Evolutionary conservation across 768 basidiomycete genomes (phyloP), one percentile per base, ranked within the genome.

Genomic region (Suillus variegatus): DNA sequence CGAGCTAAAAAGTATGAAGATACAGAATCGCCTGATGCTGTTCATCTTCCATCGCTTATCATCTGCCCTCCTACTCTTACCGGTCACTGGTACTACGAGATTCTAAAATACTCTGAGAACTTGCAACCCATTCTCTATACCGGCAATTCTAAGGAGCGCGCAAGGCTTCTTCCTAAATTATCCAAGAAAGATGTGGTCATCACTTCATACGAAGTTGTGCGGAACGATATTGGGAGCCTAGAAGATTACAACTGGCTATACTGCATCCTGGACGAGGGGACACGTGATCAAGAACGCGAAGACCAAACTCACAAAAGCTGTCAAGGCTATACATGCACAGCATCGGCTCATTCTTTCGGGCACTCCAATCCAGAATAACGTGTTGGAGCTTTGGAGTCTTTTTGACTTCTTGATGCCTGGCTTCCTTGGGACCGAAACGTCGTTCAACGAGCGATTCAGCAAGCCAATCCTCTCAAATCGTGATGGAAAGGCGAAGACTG

Each of bases 361-460:
- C 44, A 99, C 97, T 7, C 97, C 97, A 0, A 99, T 99, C 65
- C 97, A 99, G 79, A 99, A 99, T 76, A 99, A 99, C 74, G 95
- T 99, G 2, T 82, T 99, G 58, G 97, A 99, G 75, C 81, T 99
- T 2, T 99, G 97, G 97, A 97, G 94, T 77, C 80, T 99, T 52
- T 99, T 99, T 76, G 97, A 99, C 78, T 99, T 99, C 80, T 80
- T 99, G 69, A 99, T 99, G 97, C 97, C 97, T 18, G 97, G 97
- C 4, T 99, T 99, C 80, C 81, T 99, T 61, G 97, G 97, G n/a
- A 95, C 92, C 14, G 97, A 99, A 76, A 77, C 89, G 16, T 91
- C 90, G 2, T 99, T 99, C 82, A 97, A 94, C 71, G 95, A 99
- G 64, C 87, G 94, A 38, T 99, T 97, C 73, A 90, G 94, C 66